Evolutionary conservation across 1,284 basidiomycete genomes (phyloP).

Genomic region (Erythrobasidium hasegawianum): DNA sequence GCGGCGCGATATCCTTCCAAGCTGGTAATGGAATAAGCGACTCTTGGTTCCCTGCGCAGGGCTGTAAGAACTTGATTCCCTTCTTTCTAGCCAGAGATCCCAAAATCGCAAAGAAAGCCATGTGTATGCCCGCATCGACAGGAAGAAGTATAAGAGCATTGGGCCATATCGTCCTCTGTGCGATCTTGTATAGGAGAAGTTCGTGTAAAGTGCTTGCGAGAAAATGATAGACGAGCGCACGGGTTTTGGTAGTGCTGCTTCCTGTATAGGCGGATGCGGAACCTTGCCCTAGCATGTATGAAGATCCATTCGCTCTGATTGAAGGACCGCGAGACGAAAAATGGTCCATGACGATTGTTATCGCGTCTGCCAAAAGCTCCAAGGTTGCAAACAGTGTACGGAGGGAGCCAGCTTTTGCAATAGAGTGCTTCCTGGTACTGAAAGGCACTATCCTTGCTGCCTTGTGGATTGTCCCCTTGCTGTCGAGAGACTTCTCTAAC

Average conservation of each 20-base stretch:
- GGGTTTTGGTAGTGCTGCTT: neutral
- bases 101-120: neutral
- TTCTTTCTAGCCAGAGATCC: neutral
- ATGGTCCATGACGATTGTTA: too few species aligned
- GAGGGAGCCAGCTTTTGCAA: too few species aligned
- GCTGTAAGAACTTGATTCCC: neutral
- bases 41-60: neutral
- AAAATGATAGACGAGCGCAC: conserved; percentile 7
- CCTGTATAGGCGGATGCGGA: too few species aligned
- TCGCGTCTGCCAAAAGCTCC: too few species aligned
- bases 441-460: too few species aligned
- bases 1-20: conserved; percentile 14
- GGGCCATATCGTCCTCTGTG: conserved; percentile 19
- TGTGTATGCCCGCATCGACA: neutral
- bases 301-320: too few species aligned
- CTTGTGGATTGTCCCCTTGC: too few species aligned
- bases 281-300: too few species aligned
- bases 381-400: too few species aligned
- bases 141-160: conserved; percentile 11
- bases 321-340: too few species aligned
- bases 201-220: conserved; percentile 3
- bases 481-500: too few species aligned
- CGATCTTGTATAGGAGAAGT: conserved; percentile 16
- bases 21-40: neutral
- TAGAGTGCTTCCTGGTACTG: too few species aligned